Conservation (phyloP, 495 filamentous ascomycete genomes). For the Podospora tetraspora region DNA sequence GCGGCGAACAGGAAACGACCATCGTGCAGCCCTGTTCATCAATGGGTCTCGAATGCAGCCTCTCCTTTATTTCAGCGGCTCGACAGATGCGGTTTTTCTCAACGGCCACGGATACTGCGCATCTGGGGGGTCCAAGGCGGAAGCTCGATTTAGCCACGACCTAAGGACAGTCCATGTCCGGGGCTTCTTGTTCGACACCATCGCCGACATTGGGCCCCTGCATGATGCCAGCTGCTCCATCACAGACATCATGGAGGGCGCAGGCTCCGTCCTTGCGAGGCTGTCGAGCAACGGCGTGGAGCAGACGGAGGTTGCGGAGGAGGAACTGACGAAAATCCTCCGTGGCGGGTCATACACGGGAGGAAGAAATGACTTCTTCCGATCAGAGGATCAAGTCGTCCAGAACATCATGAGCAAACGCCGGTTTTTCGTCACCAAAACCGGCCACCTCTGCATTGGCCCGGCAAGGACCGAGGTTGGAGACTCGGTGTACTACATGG, state of each 20-base stretch:
- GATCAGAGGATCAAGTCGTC: background rate
- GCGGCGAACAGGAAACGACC: background rate
- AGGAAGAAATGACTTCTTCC: background rate
- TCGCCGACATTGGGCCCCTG: background rate
- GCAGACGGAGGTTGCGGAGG: background rate
- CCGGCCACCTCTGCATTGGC: background rate
- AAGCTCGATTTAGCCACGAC: background rate
- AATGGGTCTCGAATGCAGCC: background rate
- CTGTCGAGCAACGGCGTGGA: background rate
- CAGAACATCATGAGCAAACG: background rate
- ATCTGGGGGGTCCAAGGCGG: background rate
- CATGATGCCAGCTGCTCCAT: background rate
- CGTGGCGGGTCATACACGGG: background rate
- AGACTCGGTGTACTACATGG: background rate
- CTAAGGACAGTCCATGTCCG: background rate
- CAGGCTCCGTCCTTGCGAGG: background rate
- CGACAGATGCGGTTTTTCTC: background rate
- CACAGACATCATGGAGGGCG: background rate
- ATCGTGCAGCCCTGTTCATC: background rate
- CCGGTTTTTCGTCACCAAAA: background rate
- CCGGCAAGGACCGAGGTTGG: background rate
- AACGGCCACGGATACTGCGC: conserved; percentile 1
- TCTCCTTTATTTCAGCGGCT: background rate
- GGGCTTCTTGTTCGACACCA: background rate
- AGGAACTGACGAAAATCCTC: background rate